phyloP scores from a whole-genome alignment of 2,329 filamentous ascomycete genomes.

The Fusarium verrucosum region DNA sequence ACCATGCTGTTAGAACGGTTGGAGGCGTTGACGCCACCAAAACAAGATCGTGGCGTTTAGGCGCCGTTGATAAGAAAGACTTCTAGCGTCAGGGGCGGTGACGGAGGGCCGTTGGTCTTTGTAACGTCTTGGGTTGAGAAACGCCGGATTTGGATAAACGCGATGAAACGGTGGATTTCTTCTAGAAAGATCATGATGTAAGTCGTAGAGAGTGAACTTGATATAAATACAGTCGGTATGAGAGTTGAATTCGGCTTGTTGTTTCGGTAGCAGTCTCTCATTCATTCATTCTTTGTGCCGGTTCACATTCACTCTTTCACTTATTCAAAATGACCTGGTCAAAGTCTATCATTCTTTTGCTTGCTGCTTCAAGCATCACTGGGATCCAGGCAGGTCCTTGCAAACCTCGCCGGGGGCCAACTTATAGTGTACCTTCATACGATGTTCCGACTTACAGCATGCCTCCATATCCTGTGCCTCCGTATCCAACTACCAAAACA shows the following conservation, averaged over 20 bases:
- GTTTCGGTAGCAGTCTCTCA: neutral
- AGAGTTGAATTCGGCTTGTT: neutral
- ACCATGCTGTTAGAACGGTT: conserved; percentile 14
- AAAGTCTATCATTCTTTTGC: conserved; percentile 28
- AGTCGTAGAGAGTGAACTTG: neutral
- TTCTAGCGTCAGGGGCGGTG: conserved; percentile 29
- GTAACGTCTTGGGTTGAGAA: conserved; percentile 15
- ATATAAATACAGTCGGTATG: conserved; percentile 9
- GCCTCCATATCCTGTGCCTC: conserved; percentile 22
- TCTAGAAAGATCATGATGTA: conserved; percentile 21
- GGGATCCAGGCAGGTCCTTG: conserved; percentile 20
- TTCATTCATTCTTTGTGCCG: conserved; percentile 10
- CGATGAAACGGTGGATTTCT: neutral
- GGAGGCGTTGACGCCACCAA: conserved; percentile 25
- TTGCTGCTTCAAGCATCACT: conserved; percentile 11
- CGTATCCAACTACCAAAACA: neutral
- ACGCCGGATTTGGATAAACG: conserved; percentile 29
- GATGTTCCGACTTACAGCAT: conserved; percentile 1
- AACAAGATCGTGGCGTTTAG: conserved; percentile 28
- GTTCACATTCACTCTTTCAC: conserved; percentile 16
- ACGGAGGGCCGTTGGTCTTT: conserved; percentile 11
- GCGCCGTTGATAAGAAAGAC: conserved; percentile 9
- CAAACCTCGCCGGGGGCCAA: conserved; percentile 25
- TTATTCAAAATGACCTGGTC: conserved; percentile 27
- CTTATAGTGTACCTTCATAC: conserved; percentile 11